Conservation (phyloP, 2,329 filamentous ascomycete species). For the Cytospora mali region DNA sequence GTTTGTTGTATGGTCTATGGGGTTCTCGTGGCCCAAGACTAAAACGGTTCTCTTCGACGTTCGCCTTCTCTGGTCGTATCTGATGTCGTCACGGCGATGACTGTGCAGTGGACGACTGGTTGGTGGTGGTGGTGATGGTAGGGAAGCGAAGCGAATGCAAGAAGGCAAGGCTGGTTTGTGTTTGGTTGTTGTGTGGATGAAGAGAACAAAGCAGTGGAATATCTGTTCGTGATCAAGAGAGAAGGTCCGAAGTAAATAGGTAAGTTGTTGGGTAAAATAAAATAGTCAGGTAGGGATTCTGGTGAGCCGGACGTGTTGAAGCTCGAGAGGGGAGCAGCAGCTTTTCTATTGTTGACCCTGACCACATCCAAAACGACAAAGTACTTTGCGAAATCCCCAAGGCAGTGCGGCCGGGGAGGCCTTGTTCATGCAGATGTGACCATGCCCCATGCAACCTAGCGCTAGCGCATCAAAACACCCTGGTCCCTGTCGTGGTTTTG, state of each 20-base stretch:
- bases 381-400: conserved; percentile 21
- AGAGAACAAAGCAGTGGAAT: not conserved
- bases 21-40: conserved; percentile 2
- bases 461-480: conserved; percentile 15
- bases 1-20: not conserved
- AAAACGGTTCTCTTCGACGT: not conserved
- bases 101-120: not conserved
- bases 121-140: conserved; percentile 2
- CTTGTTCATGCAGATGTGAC: conserved; percentile 21
- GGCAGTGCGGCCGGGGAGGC: conserved; percentile 25
- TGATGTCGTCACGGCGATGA: not conserved
- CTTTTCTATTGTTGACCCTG: conserved; percentile 26
- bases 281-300: conserved; percentile 4
- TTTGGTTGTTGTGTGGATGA: not conserved
- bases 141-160: conserved; percentile 12
- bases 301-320: not conserved
- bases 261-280: conserved; percentile 9
- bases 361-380: conserved; percentile 15
- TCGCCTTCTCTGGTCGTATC: not conserved
- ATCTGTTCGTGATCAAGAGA: not conserved
- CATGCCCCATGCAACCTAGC: conserved; percentile 12
- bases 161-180: not conserved
- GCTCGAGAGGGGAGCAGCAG: conserved; percentile 24
- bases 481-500: not conserved
- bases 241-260: conserved; percentile 5